Percentiles rank a stretch among this genome's conserved stretches.
Conservation (phyloP, 1,284 basidiomycete genomes). For the Pseudozyma sp. region DNA sequence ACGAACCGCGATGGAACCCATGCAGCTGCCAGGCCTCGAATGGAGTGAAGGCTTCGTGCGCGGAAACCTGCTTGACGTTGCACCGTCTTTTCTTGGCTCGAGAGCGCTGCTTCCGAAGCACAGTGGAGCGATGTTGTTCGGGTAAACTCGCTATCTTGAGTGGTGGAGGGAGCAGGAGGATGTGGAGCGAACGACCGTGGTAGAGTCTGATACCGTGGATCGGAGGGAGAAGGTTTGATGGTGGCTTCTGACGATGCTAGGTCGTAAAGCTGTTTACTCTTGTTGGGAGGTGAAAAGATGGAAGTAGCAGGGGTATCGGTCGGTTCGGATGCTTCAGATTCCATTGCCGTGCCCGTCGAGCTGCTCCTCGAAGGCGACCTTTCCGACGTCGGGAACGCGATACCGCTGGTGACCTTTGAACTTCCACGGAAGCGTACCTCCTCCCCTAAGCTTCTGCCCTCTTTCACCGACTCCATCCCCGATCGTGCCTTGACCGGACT, state of each 20-base stretch:
- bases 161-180: background rate
- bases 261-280: background rate
- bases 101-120: constrained; percentile 10
- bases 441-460: constrained; percentile 9
- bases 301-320: constrained; percentile 31
- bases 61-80: constrained; percentile 33
- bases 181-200: constrained; percentile 19
- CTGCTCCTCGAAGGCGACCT: constrained; percentile 13
- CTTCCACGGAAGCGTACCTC: constrained; percentile 25
- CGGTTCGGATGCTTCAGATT: constrained; percentile 6
- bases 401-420: background rate
- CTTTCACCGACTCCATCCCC: constrained; percentile 4
- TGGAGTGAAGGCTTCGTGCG: constrained; percentile 42
- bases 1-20: constrained; percentile 41
- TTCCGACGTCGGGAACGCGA: constrained; percentile 23
- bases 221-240: constrained; percentile 6
- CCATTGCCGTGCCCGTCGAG: constrained; percentile 17
- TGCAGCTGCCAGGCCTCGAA: constrained; percentile 38
- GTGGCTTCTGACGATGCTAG: constrained; percentile 23
- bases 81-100: constrained; percentile 20
- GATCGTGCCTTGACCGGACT: background rate
- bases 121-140: constrained; percentile 20
- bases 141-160: background rate
- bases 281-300: constrained; percentile 12
- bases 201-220: constrained; percentile 11